Evolutionary conservation across 306 rosid species (phyloP).

Genomic region (Glycyrrhiza uralensis): DNA sequence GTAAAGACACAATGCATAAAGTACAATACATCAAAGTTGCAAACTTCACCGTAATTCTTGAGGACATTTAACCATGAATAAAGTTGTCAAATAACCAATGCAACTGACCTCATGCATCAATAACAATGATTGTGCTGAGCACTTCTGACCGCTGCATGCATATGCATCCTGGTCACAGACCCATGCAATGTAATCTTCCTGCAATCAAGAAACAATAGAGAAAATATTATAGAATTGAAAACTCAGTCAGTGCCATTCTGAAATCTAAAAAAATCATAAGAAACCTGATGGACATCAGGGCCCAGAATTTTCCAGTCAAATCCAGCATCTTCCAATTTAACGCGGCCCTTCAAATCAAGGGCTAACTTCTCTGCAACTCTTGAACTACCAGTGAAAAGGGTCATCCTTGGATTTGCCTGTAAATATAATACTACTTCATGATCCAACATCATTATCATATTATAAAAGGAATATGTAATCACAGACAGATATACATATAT

Average conservation of each 20-base stretch:
- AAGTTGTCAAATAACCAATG: conserved; percentile 8
- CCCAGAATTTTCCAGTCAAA: conserved; percentile 98
- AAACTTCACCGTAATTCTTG: conserved; percentile 1
- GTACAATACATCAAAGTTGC: background rate
- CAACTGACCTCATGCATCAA: conserved; percentile 88
- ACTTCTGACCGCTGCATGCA: conserved; percentile 98
- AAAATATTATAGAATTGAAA: conserved; percentile 9
- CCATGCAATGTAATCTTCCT: conserved; percentile 94
- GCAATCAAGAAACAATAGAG: conserved; percentile 33
- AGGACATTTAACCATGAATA: background rate
- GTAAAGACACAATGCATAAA: background rate
- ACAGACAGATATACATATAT: background rate
- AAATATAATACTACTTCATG: conserved; percentile 18
- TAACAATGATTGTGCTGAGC: conserved; percentile 88
- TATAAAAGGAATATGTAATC: background rate
- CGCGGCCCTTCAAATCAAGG: conserved; percentile 73
- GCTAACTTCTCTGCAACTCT: conserved; percentile 96
- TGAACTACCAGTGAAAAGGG: conserved; percentile 98
- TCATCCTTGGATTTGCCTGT: conserved; percentile 88
- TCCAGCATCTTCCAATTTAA: conserved; percentile 97
- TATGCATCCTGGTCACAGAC: conserved; percentile 99
- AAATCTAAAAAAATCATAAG: conserved; percentile 1
- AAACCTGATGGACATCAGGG: conserved; percentile 94
- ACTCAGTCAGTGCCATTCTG: background rate
- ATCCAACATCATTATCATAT: background rate